These are phyloP conservation scores for Apiospora rasikravindrae DNA, from an alignment of 2,329 filamentous ascomycete genomes.

Conservation along the genomic window DNA sequence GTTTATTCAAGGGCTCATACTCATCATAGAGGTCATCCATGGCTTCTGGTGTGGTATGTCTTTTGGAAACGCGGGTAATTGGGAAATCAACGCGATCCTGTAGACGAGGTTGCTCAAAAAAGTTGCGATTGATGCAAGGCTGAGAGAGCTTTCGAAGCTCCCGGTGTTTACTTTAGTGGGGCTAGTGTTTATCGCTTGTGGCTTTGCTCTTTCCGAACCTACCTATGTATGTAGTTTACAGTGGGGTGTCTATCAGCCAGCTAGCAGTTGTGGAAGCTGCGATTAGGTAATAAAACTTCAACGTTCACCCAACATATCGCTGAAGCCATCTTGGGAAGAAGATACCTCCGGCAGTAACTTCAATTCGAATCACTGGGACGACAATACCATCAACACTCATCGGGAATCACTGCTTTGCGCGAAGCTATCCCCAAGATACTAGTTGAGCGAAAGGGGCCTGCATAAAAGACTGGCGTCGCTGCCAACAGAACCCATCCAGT, in stretches of 20 bases:
- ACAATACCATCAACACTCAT: not conserved
- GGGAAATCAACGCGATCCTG: constrained; percentile 10
- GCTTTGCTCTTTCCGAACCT: not conserved
- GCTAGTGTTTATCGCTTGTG: not conserved
- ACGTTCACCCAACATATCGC: not conserved
- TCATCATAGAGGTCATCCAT: constrained; percentile 99
- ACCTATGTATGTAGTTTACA: too few species aligned
- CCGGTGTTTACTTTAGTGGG: constrained; percentile 7
- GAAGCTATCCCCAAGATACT: not conserved
- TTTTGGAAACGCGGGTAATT: constrained; percentile 29
- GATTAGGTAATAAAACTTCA: not conserved
- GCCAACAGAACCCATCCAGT: not conserved
- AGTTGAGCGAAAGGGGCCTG: not conserved
- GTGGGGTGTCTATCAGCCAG: not conserved
- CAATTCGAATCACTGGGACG: not conserved
- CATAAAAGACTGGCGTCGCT: constrained; percentile 5
- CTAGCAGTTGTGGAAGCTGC: not conserved
- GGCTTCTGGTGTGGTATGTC: constrained; percentile 29
- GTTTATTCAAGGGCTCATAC: constrained; percentile 51
- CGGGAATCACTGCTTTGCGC: not conserved
- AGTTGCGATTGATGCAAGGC: constrained; percentile 18
- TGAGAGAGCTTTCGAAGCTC: constrained; percentile 12
- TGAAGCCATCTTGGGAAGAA: not conserved
- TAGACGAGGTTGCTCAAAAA: constrained; percentile 13
- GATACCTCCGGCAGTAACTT: not conserved